These are phyloP conservation scores for Euphorbia lathyris DNA, from an alignment of 345 rosid genomes.

Conservation along the genomic window DNA sequence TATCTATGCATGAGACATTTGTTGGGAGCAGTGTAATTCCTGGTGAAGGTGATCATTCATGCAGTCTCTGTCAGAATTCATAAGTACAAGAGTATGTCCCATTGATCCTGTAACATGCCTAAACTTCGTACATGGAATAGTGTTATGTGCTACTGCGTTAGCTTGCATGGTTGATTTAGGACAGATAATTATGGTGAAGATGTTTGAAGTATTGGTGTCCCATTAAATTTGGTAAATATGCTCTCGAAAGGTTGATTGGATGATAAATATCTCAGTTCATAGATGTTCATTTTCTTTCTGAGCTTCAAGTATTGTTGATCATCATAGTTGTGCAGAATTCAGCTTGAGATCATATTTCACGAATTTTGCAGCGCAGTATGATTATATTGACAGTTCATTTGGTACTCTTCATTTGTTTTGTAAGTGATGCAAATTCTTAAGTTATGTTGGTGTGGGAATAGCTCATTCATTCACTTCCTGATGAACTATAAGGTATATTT, in stretches of 20 bases:
- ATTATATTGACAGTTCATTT: not conserved
- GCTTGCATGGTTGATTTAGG: not conserved
- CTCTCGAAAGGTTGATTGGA: not conserved
- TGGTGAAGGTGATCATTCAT: constrained; percentile 31
- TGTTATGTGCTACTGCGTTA: not conserved
- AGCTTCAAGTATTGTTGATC: constrained; percentile 6
- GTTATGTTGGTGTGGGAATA: not conserved
- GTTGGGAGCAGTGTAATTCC: constrained; percentile 29
- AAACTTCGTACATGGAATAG: not conserved
- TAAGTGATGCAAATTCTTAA: constrained; percentile 4
- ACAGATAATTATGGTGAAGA: not conserved
- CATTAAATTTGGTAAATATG: not conserved
- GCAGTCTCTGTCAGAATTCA: constrained; percentile 25
- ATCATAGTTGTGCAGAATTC: not conserved
- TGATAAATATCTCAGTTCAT: not conserved
- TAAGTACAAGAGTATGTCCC: constrained; percentile 7
- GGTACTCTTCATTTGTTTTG: constrained; percentile 5
- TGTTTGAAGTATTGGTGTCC: not conserved
- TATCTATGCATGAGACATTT: constrained; percentile 37
- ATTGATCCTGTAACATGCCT: not conserved
- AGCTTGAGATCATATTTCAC: constrained; percentile 1
- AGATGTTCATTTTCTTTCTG: constrained; percentile 1
- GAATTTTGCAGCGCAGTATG: not conserved
- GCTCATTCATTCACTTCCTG: not conserved
- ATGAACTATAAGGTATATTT: not conserved